Percentiles rank a stretch among this genome's conserved stretches.
Evolutionary conservation across 306 rosid species (phyloP).

Genomic region (Nissolia schottii): DNA sequence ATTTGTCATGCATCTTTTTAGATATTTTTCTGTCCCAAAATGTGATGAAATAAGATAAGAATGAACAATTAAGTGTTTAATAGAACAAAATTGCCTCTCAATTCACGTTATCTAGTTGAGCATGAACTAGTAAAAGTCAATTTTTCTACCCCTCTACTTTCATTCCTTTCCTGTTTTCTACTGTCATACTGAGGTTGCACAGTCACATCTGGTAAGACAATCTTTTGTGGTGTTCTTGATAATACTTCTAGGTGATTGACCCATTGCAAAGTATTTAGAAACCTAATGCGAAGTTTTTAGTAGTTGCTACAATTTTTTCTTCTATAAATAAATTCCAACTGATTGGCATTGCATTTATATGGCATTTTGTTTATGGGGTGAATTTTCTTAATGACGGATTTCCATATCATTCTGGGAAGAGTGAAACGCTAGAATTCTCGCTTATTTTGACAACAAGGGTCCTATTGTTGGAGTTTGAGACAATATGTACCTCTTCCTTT

Average conservation of each 20-base stretch:
- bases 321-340: background rate
- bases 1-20: background rate
- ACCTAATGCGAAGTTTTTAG: background rate
- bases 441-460: background rate
- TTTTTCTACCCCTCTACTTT: background rate
- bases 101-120: background rate
- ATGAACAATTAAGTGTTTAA: background rate
- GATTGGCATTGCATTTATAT: background rate
- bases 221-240: background rate
- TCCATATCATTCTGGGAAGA: background rate
- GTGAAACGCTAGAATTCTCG: background rate
- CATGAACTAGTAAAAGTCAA: background rate
- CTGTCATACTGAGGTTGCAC: background rate
- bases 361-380: background rate
- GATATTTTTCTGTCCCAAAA: too few relatives aligned
- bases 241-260: background rate
- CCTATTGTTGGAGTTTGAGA: constrained; percentile 9
- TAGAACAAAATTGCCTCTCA: background rate
- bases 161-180: background rate
- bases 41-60: too few relatives aligned
- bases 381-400: background rate
- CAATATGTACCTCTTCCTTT: background rate
- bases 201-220: background rate
- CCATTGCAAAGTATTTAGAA: background rate
- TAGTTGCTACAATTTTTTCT: background rate